Evolutionary conservation across 148 eudicot genomes (phyloP).

Genomic region (Heliosperma pusillum): DNA sequence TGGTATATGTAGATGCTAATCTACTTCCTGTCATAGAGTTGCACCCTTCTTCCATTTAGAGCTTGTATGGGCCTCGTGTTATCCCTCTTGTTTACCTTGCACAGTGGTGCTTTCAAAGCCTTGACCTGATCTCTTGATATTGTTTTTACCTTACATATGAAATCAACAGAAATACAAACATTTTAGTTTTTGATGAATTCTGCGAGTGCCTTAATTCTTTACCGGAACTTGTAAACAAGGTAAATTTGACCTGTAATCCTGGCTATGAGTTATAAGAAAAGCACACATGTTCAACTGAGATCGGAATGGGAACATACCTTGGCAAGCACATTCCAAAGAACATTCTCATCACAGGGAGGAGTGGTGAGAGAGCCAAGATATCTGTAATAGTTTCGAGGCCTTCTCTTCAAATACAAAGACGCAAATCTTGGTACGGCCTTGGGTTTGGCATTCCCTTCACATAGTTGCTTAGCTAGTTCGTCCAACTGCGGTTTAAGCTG

Average conservation of each 20-base stretch:
- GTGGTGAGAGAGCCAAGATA: constrained; percentile 82
- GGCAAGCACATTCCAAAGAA: constrained; percentile 55
- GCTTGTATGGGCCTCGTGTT: constrained; percentile 68
- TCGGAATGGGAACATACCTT: constrained; percentile 34
- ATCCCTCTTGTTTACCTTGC: constrained; percentile 32
- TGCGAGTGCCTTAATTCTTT: no score
- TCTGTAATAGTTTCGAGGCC: constrained; percentile 50
- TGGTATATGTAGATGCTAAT: neutral
- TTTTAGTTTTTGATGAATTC: neutral
- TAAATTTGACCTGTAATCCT: neutral
- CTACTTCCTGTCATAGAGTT: constrained; percentile 33
- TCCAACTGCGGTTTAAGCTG: constrained; percentile 47
- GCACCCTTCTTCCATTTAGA: constrained; percentile 53
- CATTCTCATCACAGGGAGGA: constrained; percentile 82
- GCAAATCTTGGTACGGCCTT: constrained; percentile 35
- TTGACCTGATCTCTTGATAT: constrained; percentile 44
- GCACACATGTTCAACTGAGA: neutral
- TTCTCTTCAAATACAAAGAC: constrained; percentile 37
- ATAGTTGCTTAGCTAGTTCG: constrained; percentile 34
- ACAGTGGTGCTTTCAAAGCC: constrained; percentile 44
- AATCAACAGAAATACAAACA: neutral
- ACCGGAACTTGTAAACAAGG: no score
- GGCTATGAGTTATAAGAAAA: neutral
- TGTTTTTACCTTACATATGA: constrained; percentile 34
- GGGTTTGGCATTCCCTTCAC: constrained; percentile 15